phyloP scores from a whole-genome alignment of 129 eudicot species.

The Flaveria bidentis region DNA sequence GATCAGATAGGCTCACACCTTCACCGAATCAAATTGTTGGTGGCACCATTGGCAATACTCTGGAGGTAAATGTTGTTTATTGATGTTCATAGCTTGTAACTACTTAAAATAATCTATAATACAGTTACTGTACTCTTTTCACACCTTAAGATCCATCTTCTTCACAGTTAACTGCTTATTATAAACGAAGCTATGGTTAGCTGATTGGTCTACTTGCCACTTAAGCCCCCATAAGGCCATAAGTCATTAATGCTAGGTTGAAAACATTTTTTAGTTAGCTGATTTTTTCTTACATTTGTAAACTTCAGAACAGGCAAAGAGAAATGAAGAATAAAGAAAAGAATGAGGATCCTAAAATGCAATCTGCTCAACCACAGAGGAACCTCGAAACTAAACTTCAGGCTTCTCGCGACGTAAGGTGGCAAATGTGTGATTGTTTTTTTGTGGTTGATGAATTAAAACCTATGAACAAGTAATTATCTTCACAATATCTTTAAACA shows the following conservation, averaged over 20 bases:
- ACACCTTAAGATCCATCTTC: neutral
- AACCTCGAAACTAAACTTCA: slow-evolving; percentile 61
- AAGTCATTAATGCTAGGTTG: neutral
- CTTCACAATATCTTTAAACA: neutral
- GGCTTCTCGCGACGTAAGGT: slow-evolving; percentile 97
- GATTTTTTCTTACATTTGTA: slow-evolving; percentile 7
- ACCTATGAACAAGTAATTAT: neutral
- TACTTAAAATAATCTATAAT: neutral
- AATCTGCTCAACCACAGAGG: slow-evolving; percentile 27
- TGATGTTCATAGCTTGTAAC: neutral
- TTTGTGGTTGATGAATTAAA: slow-evolving; percentile 4
- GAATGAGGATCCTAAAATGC: slow-evolving; percentile 16
- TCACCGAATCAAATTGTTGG: slow-evolving; percentile 65
- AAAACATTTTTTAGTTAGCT: neutral
- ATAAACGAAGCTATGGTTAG: neutral
- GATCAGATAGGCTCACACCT: slow-evolving; percentile 50
- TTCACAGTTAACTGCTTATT: neutral
- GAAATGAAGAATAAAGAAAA: slow-evolving; percentile 28
- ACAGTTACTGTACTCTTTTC: neutral
- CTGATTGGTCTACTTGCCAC: neutral
- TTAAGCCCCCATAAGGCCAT: neutral
- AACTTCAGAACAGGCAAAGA: slow-evolving; percentile 49
- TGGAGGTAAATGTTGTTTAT: slow-evolving; percentile 52
- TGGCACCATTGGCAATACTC: slow-evolving; percentile 57
- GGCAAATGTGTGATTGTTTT: slow-evolving; percentile 40